Conservation (phyloP, 352 stramenopile genomes). For the Phytophthora quininea region DNA sequence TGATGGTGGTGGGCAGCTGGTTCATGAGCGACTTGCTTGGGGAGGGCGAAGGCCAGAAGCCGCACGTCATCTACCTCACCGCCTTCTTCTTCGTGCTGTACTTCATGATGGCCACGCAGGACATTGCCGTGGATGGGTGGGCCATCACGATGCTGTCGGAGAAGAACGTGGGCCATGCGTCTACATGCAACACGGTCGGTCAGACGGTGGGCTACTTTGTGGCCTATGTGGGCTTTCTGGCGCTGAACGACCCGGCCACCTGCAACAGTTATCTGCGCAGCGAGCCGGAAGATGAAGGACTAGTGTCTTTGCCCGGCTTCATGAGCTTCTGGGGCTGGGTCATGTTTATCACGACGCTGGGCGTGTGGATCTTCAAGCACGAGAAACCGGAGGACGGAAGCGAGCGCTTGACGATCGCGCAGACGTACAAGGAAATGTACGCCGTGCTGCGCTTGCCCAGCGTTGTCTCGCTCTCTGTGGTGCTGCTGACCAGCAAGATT, state of each 20-base stretch:
- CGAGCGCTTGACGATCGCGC: conserved; percentile 81
- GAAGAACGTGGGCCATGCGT: conserved; percentile 96
- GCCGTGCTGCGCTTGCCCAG: conserved; percentile 85
- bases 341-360: conserved; percentile 92
- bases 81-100: conserved; percentile 98
- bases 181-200: conserved; percentile 96
- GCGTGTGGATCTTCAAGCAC: conserved; percentile 93
- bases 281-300: conserved; percentile 62
- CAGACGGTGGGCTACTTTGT: conserved; percentile 98
- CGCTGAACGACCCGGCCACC: conserved; percentile 93
- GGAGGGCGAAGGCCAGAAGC: conserved; percentile 74
- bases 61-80: conserved; percentile 94
- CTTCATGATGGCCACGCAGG: conserved; percentile 99
- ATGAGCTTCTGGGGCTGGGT: conserved; percentile 95
- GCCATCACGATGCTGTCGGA: conserved; percentile 98
- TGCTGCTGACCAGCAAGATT: conserved; percentile 93
- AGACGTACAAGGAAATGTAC: conserved; percentile 92
- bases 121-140: conserved; percentile 99
- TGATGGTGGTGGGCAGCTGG: conserved; percentile 94
- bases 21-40: conserved; percentile 89
- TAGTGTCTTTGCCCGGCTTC: conserved; percentile 90
- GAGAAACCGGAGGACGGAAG: conserved; percentile 69
- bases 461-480: conserved; percentile 83
- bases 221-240: conserved; percentile 98
- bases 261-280: conserved; percentile 91